phyloP scores from a whole-genome alignment of 768 basidiomycete genomes.

The Lyophyllum atratum region DNA sequence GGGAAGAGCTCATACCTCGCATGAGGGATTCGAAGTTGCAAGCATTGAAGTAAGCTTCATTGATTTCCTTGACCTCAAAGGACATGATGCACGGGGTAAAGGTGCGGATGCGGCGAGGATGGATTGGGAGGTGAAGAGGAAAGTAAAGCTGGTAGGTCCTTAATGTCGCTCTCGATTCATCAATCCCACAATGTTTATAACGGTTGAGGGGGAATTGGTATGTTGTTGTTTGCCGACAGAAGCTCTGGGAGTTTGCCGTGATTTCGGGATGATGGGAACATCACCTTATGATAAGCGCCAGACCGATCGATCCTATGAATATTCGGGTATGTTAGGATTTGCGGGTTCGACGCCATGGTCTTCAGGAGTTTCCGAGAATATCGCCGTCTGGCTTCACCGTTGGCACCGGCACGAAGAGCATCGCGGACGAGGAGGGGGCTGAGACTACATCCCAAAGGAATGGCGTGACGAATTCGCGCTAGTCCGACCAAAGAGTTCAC shows the following conservation, averaged over 20 bases:
- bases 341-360: not conserved
- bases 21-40: slow-evolving; percentile 20
- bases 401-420: not conserved
- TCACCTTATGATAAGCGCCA: not conserved
- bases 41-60: slow-evolving; percentile 19
- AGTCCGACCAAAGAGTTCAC: no score
- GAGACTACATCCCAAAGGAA: no score
- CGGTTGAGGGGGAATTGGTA: not conserved
- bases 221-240: not conserved
- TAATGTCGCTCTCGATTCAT: not conserved
- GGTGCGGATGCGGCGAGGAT: not conserved
- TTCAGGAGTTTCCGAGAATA: not conserved
- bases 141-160: not conserved
- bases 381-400: not conserved
- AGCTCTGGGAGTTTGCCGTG: not conserved
- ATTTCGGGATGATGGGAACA: not conserved
- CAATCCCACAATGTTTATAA: not conserved
- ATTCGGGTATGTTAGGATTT: not conserved
- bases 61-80: slow-evolving; percentile 14
- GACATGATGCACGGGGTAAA: not conserved
- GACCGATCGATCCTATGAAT: not conserved
- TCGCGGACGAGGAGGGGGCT: no score
- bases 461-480: no score
- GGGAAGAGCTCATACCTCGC: slow-evolving; percentile 7
- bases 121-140: not conserved